A percentile compares a stretch with the other conserved stretches of the same genome.
Evolutionary conservation across 768 basidiomycete species (phyloP).

Genomic region (Agrocybe praecox): DNA sequence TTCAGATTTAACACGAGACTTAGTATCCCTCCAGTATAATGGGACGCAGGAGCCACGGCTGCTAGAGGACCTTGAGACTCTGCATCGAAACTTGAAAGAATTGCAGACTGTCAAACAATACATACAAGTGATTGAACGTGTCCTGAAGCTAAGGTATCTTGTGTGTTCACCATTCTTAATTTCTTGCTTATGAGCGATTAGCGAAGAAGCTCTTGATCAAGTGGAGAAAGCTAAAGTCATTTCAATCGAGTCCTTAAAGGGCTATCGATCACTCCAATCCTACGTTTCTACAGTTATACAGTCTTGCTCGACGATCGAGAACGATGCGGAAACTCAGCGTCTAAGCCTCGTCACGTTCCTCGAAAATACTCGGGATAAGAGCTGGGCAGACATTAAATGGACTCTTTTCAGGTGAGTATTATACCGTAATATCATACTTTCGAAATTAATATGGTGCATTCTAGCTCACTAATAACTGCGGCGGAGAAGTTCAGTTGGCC

Average conservation of each 20-base stretch:
- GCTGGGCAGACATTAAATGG: constrained; percentile 79
- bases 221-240: constrained; percentile 43
- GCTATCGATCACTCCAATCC: constrained; percentile 62
- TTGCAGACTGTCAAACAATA: constrained; percentile 78
- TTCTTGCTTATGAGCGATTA: constrained; percentile 26
- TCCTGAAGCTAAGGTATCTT: constrained; percentile 68
- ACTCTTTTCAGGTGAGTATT: constrained; percentile 63
- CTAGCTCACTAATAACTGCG: constrained; percentile 61
- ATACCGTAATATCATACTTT: background rate
- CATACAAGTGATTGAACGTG: constrained; percentile 71
- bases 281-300: constrained; percentile 56
- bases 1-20: constrained; percentile 60
- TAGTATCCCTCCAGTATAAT: constrained; percentile 58
- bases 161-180: background rate
- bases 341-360: constrained; percentile 68
- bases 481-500: constrained; percentile 91
- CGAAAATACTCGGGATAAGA: constrained; percentile 60
- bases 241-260: constrained; percentile 47
- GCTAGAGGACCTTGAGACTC: constrained; percentile 78
- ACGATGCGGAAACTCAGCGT: constrained; percentile 46
- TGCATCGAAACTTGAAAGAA: constrained; percentile 78
- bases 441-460: constrained; percentile 5
- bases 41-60: constrained; percentile 60
- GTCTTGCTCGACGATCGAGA: constrained; percentile 47
- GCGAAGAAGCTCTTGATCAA: constrained; percentile 61